phyloP scores from a whole-genome alignment of 805 yeast species.

The Brettanomyces naardenensis region DNA sequence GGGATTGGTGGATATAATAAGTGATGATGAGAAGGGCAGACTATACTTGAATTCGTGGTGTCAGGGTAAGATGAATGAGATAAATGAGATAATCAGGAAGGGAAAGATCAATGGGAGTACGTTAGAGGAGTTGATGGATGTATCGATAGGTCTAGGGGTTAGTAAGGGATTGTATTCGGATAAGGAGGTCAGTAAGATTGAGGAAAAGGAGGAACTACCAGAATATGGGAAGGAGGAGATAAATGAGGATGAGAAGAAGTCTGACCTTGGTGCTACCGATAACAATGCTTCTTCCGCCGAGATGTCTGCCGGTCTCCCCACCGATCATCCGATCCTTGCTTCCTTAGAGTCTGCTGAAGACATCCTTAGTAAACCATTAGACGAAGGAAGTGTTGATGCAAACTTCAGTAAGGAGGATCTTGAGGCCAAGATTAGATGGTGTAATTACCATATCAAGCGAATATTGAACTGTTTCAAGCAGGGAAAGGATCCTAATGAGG shows the following conservation, averaged over 20 bases:
- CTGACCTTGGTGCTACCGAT: background rate
- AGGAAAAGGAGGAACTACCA: conserved; percentile 1
- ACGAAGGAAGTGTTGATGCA: conserved; percentile 1
- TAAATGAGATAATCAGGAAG: conserved; percentile 8
- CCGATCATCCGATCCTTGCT: background rate
- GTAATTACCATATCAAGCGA: conserved; percentile 15
- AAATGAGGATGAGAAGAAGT: background rate
- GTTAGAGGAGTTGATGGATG: conserved; percentile 10
- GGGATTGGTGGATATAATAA: conserved; percentile 62
- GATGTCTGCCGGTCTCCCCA: background rate
- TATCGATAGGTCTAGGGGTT: conserved; percentile 11
- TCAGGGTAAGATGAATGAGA: conserved; percentile 2
- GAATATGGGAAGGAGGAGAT: conserved; percentile 4
- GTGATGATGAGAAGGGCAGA: conserved; percentile 38
- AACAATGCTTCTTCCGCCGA: background rate
- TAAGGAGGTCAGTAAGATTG: conserved; percentile 2
- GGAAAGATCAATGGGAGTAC: conserved; percentile 9
- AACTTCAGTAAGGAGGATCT: conserved; percentile 8
- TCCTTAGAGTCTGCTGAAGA: too few relatives aligned
- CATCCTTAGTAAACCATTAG: background rate
- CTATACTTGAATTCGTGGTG: conserved; percentile 13
- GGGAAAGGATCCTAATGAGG: conserved; percentile 20
- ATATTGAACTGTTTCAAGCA: conserved; percentile 13
- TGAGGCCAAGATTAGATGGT: conserved; percentile 13
- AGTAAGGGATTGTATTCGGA: conserved; percentile 9